Base-by-base conservation (phyloP, 306 rosid genomes). In the Sechiopsis laciniata region DNA sequence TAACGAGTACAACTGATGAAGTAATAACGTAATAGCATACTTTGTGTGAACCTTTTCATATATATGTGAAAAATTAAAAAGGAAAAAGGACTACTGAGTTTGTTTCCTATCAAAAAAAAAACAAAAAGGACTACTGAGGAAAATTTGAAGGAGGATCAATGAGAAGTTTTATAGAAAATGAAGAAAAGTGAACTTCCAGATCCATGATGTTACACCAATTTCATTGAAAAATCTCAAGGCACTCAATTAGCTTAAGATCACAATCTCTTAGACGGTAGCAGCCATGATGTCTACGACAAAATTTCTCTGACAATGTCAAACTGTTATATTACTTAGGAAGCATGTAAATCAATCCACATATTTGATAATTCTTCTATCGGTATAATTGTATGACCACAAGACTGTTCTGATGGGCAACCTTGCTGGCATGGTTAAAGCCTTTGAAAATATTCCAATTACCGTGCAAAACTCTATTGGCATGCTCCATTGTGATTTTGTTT, bases 101-200 rank as follows among this genome's bases (percentile, higher is more conserved):
- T n/a, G n/a, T n/a, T n/a, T n/a, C n/a, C n/a, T n/a, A n/a, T n/a
- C n/a, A n/a, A n/a, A n/a, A n/a, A 45, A 61, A 32, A 61, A 32
- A 12, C 6, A 8, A 61, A 15, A 10, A 24, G 61, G 66, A 61
- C 46, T 61, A 15, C 0, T 29, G 66, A 2, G 68, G 69, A 9
- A 62, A 1, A 62, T 48, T 26, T 60, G 37, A 26, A 60, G 32
- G 42, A 12, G 45, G 45, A 60, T 60, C 19, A 14, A 26, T 60
- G 17, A 26, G 9, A 24, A 24, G 26, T 60, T 8, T 32, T 42
- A 60, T 24, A 13, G 17, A 12, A 5, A 60, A 24, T 60, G 66
- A 60, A 60, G 66, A 24, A 60, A 60, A 60, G 42, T 55, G 58
- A 55, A 17, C 58, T 55, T 55, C 58, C 58, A 55, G 57, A 16